Conservation (phyloP, 1,139 yeast species). For the Yamadazyma blattariae region DNA sequence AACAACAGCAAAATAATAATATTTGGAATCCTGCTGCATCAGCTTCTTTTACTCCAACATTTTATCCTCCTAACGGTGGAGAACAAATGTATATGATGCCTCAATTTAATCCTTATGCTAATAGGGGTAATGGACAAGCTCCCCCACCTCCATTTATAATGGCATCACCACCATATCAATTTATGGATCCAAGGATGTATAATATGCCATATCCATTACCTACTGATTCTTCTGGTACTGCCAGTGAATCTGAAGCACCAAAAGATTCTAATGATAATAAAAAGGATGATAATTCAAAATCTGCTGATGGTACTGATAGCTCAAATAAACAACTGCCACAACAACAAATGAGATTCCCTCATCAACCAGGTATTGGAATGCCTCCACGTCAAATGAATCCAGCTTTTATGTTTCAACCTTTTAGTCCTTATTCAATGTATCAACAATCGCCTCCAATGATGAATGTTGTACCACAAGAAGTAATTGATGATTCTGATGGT, state of each 20-base stretch:
- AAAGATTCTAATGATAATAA: conserved; percentile 8
- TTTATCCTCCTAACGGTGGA: conserved; percentile 8
- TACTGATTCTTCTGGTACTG: conserved; percentile 11
- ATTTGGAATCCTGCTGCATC: conserved; percentile 71
- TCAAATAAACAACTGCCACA: not conserved
- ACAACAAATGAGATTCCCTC: conserved; percentile 9
- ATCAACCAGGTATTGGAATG: conserved; percentile 42
- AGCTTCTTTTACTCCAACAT: conserved; percentile 50
- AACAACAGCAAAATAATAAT: conserved; percentile 18
- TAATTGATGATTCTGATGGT: not conserved
- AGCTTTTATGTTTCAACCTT: conserved; percentile 47
- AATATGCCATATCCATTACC: conserved; percentile 19
- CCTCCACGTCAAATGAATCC: conserved; percentile 32
- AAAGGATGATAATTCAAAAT: conserved; percentile 9
- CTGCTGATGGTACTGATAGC: not conserved
- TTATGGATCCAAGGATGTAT: conserved; percentile 38
- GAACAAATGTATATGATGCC: conserved; percentile 4
- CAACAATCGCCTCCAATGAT: conserved; percentile 27
- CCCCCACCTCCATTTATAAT: conserved; percentile 42
- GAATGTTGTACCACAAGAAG: conserved; percentile 9
- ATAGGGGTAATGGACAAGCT: conserved; percentile 18
- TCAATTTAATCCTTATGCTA: conserved; percentile 16
- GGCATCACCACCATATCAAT: conserved; percentile 35
- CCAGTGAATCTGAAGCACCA: not conserved
- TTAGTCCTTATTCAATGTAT: conserved; percentile 47